A percentile compares a stretch with the other conserved stretches of the same genome.
These are phyloP conservation scores for Hyaloscypha hepaticicola DNA, from an alignment of 495 filamentous ascomycete genomes.

Conservation along the genomic window DNA sequence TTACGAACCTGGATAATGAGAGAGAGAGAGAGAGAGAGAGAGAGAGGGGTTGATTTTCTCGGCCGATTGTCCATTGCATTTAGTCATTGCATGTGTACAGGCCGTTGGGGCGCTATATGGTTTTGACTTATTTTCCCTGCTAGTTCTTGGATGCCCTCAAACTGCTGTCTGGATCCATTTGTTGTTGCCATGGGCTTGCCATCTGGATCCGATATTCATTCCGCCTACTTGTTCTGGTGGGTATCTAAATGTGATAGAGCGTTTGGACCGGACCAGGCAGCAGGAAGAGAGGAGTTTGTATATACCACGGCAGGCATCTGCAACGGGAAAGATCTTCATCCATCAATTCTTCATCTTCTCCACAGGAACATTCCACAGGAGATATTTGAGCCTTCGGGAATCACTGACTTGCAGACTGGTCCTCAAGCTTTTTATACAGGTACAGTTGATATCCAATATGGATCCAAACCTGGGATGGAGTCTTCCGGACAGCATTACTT, in stretches of 20 bases:
- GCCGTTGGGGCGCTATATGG: conserved; percentile 26
- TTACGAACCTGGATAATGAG: conserved; percentile 22
- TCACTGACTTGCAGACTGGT: conserved; percentile 4
- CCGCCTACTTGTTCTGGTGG: conserved; percentile 22
- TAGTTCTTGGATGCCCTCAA: conserved; percentile 28
- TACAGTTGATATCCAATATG: not conserved
- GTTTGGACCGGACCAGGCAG: conserved; percentile 31
- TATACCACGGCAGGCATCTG: conserved; percentile 25
- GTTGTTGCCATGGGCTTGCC: conserved; percentile 22
- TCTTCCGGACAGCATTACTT: not conserved
- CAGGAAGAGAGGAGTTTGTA: conserved; percentile 26
- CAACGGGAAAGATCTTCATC: conserved; percentile 15
- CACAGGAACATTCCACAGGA: conserved; percentile 7
- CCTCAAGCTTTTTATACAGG: not conserved
- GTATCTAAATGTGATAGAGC: conserved; percentile 28
- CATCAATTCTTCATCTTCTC: conserved; percentile 1
- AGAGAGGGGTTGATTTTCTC: conserved; percentile 14
- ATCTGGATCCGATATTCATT: conserved; percentile 9
- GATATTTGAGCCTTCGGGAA: not conserved
- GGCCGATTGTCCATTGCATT: conserved; percentile 29
- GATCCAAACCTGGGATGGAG: not conserved
- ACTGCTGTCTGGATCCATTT: conserved; percentile 33
- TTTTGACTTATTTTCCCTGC: conserved; percentile 18
- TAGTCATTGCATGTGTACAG: conserved; percentile 31
- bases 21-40: conserved; percentile 17